Conservation (phyloP, 2,329 filamentous ascomycete genomes). For the Cladobotryum mycophilum region DNA sequence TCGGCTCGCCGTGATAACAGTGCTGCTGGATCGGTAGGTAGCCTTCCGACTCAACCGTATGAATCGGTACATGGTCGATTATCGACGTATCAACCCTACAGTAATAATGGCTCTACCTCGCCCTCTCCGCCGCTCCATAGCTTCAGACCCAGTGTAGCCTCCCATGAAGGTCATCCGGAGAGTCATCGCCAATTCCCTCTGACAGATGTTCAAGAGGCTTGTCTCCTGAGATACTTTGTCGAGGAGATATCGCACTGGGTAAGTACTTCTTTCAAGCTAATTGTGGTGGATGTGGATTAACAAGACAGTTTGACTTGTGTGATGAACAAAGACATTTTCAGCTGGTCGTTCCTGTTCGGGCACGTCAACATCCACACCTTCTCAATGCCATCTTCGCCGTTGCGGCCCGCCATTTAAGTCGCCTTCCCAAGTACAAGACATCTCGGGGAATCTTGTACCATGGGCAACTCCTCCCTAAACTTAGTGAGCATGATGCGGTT, state of each 20-base stretch:
- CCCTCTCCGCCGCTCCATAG: constrained; percentile 2
- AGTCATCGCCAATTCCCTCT: constrained; percentile 24
- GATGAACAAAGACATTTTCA: constrained; percentile 36
- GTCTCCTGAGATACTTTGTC: constrained; percentile 32
- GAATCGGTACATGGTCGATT: not conserved
- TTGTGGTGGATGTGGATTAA: not conserved
- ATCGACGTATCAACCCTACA: not conserved
- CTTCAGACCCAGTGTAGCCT: constrained; percentile 1
- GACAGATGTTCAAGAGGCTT: constrained; percentile 31
- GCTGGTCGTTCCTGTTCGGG: constrained; percentile 29
- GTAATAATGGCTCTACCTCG: not conserved
- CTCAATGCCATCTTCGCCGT: constrained; percentile 37
- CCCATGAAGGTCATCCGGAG: not conserved
- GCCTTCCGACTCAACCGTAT: constrained; percentile 3
- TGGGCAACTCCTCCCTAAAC: constrained; percentile 29
- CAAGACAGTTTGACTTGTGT: constrained; percentile 32
- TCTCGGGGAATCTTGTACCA: constrained; percentile 30
- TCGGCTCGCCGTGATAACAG: not conserved
- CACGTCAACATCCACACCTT: constrained; percentile 30
- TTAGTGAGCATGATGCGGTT: constrained; percentile 32
- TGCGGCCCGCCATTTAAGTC: constrained; percentile 32
- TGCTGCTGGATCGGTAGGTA: not conserved
- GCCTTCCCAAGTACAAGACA: constrained; percentile 33
- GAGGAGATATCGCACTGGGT: constrained; percentile 37
- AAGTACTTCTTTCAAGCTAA: not conserved